These are phyloP conservation scores for Macrolepiota dolichaula DNA, from an alignment of 768 basidiomycete species.

Conservation along the genomic window DNA sequence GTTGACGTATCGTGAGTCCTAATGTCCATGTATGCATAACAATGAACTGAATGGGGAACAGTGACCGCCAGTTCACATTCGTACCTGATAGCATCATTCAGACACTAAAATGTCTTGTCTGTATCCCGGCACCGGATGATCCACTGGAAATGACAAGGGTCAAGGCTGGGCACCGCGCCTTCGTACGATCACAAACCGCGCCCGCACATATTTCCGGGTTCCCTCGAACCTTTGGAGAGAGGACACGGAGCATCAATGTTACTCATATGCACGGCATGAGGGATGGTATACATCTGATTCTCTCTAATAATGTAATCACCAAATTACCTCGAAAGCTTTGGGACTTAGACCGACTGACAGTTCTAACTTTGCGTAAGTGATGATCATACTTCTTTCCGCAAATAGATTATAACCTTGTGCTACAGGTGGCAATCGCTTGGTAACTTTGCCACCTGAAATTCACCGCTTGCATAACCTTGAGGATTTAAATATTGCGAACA, in stretches of 20 bases:
- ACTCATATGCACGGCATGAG: constrained; percentile 19
- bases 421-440: constrained; percentile 57
- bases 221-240: constrained; percentile 18
- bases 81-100: constrained; percentile 9
- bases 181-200: constrained; percentile 24
- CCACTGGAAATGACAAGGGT: constrained; percentile 4
- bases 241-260: constrained; percentile 19
- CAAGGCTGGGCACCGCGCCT: constrained; percentile 11
- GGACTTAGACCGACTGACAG: constrained; percentile 49
- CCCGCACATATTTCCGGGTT: constrained; percentile 18
- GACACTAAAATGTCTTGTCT: constrained; percentile 10
- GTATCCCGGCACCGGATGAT: constrained; percentile 9
- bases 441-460: constrained; percentile 62
- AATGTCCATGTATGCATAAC: neutral
- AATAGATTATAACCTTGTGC: constrained; percentile 13
- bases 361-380: constrained; percentile 61
- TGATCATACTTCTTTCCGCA: neutral
- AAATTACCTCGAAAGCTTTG: constrained; percentile 58
- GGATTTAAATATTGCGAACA: constrained; percentile 60
- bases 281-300: constrained; percentile 48
- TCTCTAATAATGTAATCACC: constrained; percentile 51
- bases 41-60: neutral
- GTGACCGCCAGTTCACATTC: constrained; percentile 8
- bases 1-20: constrained; percentile 10
- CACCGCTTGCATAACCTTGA: constrained; percentile 46